phyloP scores from a whole-genome alignment of 108 stramenopile species.

The Conticribra weissflogii region DNA sequence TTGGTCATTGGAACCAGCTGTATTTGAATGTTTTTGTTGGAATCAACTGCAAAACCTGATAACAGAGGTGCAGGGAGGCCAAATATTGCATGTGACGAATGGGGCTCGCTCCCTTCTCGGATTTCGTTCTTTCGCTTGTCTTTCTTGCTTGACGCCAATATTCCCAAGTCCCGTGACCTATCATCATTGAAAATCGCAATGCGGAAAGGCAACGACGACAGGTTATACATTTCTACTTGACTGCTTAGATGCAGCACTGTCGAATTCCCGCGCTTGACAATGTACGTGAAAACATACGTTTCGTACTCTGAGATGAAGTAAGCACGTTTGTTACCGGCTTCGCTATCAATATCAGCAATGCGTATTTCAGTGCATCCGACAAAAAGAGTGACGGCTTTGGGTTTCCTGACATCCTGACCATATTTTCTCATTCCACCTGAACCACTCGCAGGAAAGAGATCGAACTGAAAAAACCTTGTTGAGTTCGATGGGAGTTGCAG shows the following conservation, averaged over 20 bases:
- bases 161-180: conserved; percentile 46
- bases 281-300: conserved; percentile 55
- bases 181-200: conserved; percentile 47
- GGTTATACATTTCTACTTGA: conserved; percentile 67
- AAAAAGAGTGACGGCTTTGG: conserved; percentile 59
- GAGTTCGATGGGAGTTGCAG: conserved; percentile 42
- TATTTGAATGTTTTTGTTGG: conserved; percentile 36
- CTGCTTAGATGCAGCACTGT: conserved; percentile 78
- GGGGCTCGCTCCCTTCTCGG: conserved; percentile 24
- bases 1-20: conserved; percentile 36
- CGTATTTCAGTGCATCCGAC: conserved; percentile 43
- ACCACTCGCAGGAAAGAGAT: conserved; percentile 65
- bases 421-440: conserved; percentile 75
- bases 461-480: conserved; percentile 80
- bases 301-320: conserved; percentile 50
- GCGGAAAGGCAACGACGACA: conserved; percentile 63
- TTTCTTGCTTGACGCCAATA: conserved; percentile 23
- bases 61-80: conserved; percentile 46
- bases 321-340: conserved; percentile 45
- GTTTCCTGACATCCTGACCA: conserved; percentile 75
- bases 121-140: neutral
- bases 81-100: conserved; percentile 46
- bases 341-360: conserved; percentile 60
- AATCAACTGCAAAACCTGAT: conserved; percentile 34
- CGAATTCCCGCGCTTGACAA: conserved; percentile 76